A percentile compares a stretch with the other conserved stretches of the same genome.
Evolutionary conservation across 78 protist genomes (phyloP).

Genomic region (Pelomyxa schiedti): DNA sequence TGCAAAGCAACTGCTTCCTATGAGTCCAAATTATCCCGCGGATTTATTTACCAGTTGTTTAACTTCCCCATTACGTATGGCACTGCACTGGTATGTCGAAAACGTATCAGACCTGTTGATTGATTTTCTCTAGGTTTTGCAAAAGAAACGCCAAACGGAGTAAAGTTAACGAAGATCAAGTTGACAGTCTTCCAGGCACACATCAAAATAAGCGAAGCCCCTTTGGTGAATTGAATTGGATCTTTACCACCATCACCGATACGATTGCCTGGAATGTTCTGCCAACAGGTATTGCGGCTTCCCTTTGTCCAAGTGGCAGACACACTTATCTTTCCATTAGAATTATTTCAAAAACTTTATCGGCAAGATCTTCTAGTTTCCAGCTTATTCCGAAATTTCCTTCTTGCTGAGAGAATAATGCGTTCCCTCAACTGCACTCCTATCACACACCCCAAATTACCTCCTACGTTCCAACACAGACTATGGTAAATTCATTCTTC

Average conservation of each 20-base stretch:
- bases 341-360: conserved; percentile 78
- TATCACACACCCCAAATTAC: conserved; percentile 81
- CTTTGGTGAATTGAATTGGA: conserved; percentile 92
- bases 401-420: conserved; percentile 93
- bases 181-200: conserved; percentile 61
- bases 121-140: not conserved
- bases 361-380: conserved; percentile 92
- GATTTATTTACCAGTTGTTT: conserved; percentile 95
- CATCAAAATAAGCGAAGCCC: conserved; percentile 75
- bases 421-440: conserved; percentile 76
- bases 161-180: no score
- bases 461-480: conserved; percentile 70
- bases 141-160: no score
- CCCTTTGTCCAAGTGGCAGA: not conserved
- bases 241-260: conserved; percentile 97
- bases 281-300: conserved; percentile 27
- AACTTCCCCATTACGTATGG: conserved; percentile 92
- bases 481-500: conserved; percentile 33
- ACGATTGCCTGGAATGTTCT: conserved; percentile 95
- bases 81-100: conserved; percentile 61
- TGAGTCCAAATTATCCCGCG: conserved; percentile 86
- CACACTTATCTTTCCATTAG: not conserved
- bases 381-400: conserved; percentile 86
- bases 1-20: conserved; percentile 73
- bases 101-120: not conserved